Evolutionary conservation across 192 early-diverging fungal genomes (phyloP).

Genomic region (Dissophora globulifera): DNA sequence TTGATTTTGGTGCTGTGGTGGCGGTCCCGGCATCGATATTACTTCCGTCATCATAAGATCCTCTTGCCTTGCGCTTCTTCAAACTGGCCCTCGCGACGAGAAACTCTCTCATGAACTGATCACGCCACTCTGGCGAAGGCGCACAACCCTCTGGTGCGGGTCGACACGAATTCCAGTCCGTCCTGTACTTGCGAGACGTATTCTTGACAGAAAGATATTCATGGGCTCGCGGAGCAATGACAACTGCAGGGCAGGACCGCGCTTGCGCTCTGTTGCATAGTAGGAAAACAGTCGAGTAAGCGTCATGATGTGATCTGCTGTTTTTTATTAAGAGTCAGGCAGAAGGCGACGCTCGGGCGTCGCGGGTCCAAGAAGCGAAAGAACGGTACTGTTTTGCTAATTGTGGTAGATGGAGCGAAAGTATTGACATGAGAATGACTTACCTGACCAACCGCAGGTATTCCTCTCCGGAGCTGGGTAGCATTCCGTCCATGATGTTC

Average conservation of each 20-base stretch:
- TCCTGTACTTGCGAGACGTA: slow-evolving; percentile 35
- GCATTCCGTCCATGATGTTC: slow-evolving; percentile 23
- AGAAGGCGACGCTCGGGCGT: no score
- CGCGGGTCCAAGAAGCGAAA: no score
- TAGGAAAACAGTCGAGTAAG: background rate
- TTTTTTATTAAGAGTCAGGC: no score
- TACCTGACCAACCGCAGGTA: slow-evolving; percentile 48
- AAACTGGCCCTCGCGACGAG: background rate
- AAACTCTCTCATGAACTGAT: slow-evolving; percentile 39
- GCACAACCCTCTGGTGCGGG: slow-evolving; percentile 44
- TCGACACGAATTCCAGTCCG: slow-evolving; percentile 41
- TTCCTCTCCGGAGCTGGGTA: slow-evolving; percentile 45
- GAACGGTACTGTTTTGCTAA: no score
- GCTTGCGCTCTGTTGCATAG: slow-evolving; percentile 31
- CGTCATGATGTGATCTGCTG: no score
- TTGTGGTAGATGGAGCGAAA: background rate
- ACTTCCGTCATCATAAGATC: no score
- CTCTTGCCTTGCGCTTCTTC: slow-evolving; percentile 9
- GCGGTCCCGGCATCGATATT: no score
- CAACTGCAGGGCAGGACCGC: slow-evolving; percentile 28
- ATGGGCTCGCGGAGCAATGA: slow-evolving; percentile 20
- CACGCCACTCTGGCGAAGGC: slow-evolving; percentile 37
- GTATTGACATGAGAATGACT: background rate
- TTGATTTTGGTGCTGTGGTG: no score
- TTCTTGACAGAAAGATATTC: slow-evolving; percentile 38